These are phyloP conservation scores for Smallanthus sonchifolius DNA, from an alignment of 129 eudicot genomes.

Conservation along the genomic window DNA sequence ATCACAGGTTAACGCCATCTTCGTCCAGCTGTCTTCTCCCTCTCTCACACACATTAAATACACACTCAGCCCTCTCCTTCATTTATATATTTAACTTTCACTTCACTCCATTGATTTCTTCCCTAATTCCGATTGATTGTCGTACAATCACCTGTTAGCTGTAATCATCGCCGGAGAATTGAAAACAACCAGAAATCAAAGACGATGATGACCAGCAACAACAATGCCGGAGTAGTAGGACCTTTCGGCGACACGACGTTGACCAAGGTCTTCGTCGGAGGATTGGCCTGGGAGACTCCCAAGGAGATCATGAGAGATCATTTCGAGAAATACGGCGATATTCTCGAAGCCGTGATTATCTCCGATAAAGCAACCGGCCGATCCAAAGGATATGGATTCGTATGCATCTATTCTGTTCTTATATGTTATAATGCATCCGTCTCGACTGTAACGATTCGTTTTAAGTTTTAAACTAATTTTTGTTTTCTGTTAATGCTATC, in stretches of 20 bases:
- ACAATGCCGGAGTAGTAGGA: constrained; percentile 27
- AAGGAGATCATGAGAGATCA: constrained; percentile 68
- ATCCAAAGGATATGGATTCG: constrained; percentile 96
- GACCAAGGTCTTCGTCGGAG: constrained; percentile 92
- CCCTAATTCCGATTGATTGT: not conserved
- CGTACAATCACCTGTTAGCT: not conserved
- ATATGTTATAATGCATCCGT: not conserved
- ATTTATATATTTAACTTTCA: constrained; percentile 17
- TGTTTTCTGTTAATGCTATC: not conserved
- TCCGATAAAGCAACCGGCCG: constrained; percentile 81
- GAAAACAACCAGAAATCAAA: not conserved
- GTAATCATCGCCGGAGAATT: not conserved
- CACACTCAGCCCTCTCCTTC: too few species aligned
- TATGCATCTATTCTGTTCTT: constrained; percentile 25
- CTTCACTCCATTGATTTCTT: constrained; percentile 14
- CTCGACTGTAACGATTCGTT: not conserved
- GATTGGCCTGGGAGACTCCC: constrained; percentile 91
- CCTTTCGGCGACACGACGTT: constrained; percentile 68
- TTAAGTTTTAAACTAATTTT: not conserved
- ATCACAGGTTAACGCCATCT: constrained; percentile 3
- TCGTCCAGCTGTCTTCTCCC: constrained; percentile 30
- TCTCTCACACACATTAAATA: not conserved
- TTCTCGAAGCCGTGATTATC: constrained; percentile 84
- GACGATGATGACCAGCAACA: constrained; percentile 35
- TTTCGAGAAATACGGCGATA: constrained; percentile 68